Percentiles rank a stretch among this genome's conserved stretches.
Evolutionary conservation across 139 green algal species (phyloP).

Genomic region (Micromonas commoda): DNA sequence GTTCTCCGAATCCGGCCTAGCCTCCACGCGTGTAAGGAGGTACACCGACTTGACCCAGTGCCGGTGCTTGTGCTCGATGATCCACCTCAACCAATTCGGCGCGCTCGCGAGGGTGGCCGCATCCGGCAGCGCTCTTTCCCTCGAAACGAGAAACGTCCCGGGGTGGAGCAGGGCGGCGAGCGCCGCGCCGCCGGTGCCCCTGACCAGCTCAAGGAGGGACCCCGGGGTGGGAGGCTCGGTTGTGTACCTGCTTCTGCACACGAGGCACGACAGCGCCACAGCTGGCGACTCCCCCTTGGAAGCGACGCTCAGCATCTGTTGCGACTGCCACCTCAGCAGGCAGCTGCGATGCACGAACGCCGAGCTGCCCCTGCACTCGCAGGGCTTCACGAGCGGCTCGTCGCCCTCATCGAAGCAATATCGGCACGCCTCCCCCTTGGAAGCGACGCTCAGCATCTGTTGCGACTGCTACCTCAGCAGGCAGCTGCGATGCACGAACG

Average conservation of each 20-base stretch:
- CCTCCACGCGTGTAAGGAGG: neutral
- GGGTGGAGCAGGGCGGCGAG: neutral
- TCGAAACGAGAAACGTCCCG: neutral
- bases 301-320: neutral
- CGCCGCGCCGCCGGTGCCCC: too few species aligned
- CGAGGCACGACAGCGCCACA: neutral
- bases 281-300: neutral
- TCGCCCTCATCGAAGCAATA: neutral
- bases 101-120: neutral
- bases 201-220: neutral
- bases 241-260: neutral
- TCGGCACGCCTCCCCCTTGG: neutral
- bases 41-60: neutral
- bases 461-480: neutral
- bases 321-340: neutral
- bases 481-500: neutral
- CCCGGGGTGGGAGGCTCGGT: neutral
- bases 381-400: neutral
- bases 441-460: neutral
- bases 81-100: neutral
- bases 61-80: neutral
- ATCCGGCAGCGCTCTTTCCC: neutral
- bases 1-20: too few species aligned
- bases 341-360: neutral
- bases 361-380: neutral